Conservation (phyloP, 108 stramenopile genomes). For the Seminavis robusta region DNA sequence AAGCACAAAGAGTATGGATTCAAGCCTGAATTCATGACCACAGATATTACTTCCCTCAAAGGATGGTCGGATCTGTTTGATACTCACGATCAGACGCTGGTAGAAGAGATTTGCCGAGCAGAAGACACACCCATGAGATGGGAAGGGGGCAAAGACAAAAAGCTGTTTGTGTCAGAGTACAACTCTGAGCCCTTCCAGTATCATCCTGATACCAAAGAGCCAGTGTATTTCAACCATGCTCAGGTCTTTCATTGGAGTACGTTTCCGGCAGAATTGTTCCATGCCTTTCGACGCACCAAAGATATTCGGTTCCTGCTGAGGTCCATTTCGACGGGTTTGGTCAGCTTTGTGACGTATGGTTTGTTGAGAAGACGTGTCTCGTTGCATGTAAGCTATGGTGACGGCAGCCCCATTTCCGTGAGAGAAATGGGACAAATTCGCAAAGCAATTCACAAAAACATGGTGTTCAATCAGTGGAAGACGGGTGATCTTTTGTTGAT, state of each 20-base stretch:
- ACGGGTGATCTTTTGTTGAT: conserved; percentile 38
- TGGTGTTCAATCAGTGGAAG: conserved; percentile 33
- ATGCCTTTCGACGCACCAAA: conserved; percentile 8
- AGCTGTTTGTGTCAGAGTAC: conserved; percentile 18
- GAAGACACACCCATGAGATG: conserved; percentile 20
- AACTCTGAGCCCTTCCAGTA: conserved; percentile 21
- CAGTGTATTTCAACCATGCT: conserved; percentile 37
- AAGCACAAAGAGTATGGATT: conserved; percentile 19
- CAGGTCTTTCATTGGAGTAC: conserved; percentile 33
- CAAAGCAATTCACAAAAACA: conserved; percentile 31
- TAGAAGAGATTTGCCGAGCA: conserved; percentile 17
- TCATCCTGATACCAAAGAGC: conserved; percentile 37
- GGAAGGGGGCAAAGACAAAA: conserved; percentile 16
- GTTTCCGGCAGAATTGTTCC: conserved; percentile 25
- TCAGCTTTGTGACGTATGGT: conserved; percentile 11
- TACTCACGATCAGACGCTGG: conserved; percentile 17
- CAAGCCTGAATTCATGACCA: conserved; percentile 1
- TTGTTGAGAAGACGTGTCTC: conserved; percentile 20
- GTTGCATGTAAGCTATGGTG: conserved; percentile 20
- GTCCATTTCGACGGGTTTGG: not conserved
- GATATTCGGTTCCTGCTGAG: conserved; percentile 10
- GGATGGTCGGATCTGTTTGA: conserved; percentile 35
- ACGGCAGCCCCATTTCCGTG: conserved; percentile 21
- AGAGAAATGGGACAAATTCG: conserved; percentile 36
- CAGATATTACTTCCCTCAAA: conserved; percentile 23